Base-by-base conservation (phyloP, 768 basidiomycete genomes). In the Tulasnella sp. region DNA sequence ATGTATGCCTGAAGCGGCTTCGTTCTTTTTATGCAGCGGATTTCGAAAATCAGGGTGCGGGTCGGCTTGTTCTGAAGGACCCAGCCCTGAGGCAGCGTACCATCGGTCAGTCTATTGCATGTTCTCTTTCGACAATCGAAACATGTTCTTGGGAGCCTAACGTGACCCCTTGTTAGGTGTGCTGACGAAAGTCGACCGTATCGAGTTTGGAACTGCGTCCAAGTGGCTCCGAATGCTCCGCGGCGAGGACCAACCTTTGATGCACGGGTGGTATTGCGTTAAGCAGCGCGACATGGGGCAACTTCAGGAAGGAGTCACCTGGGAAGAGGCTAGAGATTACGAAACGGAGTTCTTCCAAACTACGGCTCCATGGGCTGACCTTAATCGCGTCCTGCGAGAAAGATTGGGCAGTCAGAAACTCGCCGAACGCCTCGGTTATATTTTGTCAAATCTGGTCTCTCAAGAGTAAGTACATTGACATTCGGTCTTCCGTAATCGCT, bases 11-110 rank as follows among this genome's bases (percentile, higher is more conserved):
- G 37, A 31, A 45, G 22, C 22, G 4, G 29, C 5, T 45, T 45
- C 2, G 25, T 67, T n/a, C 39, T 7, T 67, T 25, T 3, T 12
- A 14, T 25, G 29, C 58, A 93, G 93, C 91, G 72, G 91, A 94
- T 78, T 91, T 91, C 25, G 91, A 93, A 79, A 94, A 92, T 58
- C 92, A 93, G 80, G 90, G 89, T 0, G 92, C 92, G 0, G 89
- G 90, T 77, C 83, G 86, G n/a, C 83, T 93, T 0, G 88, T 91
- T 0, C 90, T 89, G 79, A 71, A 83, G 17, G 82, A 86, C 69
- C 91, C 93, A 78, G 88, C 89, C 0, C 82, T 87, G 0, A 92
- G 92, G 0, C 86, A 85, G 71, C 85, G 91, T 3, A 93, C 92
- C 0, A 89, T 93, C 12, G 91, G 92, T 91, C 76, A 17, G 86